Percentiles rank a stretch among this genome's conserved stretches.
Conservation (phyloP, 2,329 filamentous ascomycete species). For the Leptographium flavum region DNA sequence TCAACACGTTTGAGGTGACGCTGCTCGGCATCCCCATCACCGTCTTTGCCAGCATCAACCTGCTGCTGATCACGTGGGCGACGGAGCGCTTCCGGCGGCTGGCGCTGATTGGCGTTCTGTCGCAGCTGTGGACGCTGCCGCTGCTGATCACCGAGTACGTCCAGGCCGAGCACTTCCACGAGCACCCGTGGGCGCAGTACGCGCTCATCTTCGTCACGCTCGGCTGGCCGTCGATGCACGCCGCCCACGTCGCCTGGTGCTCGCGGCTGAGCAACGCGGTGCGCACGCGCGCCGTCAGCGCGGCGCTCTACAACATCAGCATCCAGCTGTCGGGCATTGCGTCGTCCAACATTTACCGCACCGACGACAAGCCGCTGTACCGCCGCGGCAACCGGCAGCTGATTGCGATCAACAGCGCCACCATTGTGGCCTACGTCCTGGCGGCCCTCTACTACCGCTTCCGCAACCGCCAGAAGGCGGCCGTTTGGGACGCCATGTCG, state of each 20-base stretch:
- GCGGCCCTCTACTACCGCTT: conserved; percentile 38
- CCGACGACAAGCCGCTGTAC: conserved; percentile 40
- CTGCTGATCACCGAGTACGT: neutral
- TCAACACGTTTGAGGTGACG: conserved; percentile 46
- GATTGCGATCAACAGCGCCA: conserved; percentile 32
- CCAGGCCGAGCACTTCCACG: neutral
- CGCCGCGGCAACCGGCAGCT: conserved; percentile 37
- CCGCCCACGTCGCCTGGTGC: neutral
- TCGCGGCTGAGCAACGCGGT: neutral
- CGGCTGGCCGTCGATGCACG: neutral
- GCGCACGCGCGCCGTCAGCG: no score
- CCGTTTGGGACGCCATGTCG: conserved; percentile 32
- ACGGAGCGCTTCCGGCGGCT: conserved; percentile 33
- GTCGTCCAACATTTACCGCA: conserved; percentile 32
- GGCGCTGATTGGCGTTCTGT: conserved; percentile 28
- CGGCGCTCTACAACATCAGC: conserved; percentile 20
- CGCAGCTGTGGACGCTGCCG: conserved; percentile 27
- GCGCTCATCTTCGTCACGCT: neutral
- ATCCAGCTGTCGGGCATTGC: conserved; percentile 22
- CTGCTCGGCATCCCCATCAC: conserved; percentile 37
- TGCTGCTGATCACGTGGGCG: conserved; percentile 33
- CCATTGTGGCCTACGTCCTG: conserved; percentile 33
- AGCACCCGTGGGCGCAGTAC: neutral
- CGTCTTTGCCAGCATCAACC: conserved; percentile 13
- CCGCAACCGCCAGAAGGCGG: conserved; percentile 29